Conservation (phyloP, 148 eudicot genomes). For the Polygonum aviculare region DNA sequence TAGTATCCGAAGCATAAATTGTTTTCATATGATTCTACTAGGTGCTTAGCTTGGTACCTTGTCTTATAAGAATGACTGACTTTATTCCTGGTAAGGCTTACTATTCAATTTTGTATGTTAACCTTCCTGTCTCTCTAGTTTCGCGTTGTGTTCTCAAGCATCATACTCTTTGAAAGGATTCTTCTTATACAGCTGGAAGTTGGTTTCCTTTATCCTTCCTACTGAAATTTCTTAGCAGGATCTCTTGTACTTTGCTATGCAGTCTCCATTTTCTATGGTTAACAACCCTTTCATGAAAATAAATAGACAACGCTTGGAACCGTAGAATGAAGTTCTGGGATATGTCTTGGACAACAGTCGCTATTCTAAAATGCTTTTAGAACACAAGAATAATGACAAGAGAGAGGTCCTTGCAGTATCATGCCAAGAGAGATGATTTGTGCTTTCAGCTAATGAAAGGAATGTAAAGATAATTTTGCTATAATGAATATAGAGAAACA, state of each 20-base stretch:
- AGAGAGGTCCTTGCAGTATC: not conserved
- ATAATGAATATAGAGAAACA: not conserved
- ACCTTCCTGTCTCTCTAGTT: not conserved
- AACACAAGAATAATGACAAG: not conserved
- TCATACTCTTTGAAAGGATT: not conserved
- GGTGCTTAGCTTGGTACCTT: not conserved
- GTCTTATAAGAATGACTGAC: not conserved
- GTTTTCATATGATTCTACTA: not conserved
- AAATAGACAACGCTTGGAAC: not conserved
- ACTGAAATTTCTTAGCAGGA: not conserved
- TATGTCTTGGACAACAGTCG: not conserved
- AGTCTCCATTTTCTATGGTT: not conserved
- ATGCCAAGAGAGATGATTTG: not conserved
- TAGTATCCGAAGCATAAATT: not conserved
- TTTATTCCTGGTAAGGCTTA: not conserved
- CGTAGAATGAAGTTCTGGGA: not conserved
- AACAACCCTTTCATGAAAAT: not conserved
- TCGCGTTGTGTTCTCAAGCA: not conserved
- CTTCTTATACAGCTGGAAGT: not conserved
- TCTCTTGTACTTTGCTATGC: not conserved
- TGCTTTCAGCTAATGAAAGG: not conserved
- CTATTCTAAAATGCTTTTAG: not conserved
- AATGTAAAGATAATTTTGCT: not conserved
- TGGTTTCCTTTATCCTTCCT: not conserved
- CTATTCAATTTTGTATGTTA: not conserved